Evolutionary conservation across 148 eudicot genomes (phyloP), one percentile per base, ranked within the genome.

Genomic region (Vaccinium myrtillus): DNA sequence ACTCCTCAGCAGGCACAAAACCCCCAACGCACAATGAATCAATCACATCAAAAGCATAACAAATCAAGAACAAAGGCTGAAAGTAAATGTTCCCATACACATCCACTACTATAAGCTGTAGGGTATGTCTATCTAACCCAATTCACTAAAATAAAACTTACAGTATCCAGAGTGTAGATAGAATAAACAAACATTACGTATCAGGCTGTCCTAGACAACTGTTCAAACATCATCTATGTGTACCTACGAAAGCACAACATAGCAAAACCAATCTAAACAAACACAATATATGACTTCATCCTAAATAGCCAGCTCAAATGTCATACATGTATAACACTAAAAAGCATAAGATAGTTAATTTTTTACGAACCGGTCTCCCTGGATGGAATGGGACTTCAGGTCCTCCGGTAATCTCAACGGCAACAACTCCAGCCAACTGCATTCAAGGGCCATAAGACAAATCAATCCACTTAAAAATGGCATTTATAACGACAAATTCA

Each of bases 301-400:
- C 48, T 9, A 53, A 27, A 56, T 32, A 14, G 56, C 82, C 6
- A 36, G 13, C 21, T 36, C 12, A 21, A 5, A 48, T 4, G 4
- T 25, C 21, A 36, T 3, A 80, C 11, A 43, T 0, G 12, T 2
- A 25, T 25, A 49, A 43, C 18, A 13, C 12, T 27, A 4, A 30
- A 30, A 36, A 55, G 23, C 39, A 13, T 5, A 23, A 76, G 32
- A 49, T 25, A 21, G 12, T 16, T 25, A 55, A 30, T 8, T 15
- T n/a, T 67, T 55, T 50, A 89, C 91, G 21, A 58, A 96, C 99
- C 97, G 86, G 87, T 80, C 99, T 92, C 76, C 99, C 99, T 4
- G 99, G 99, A 87, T 96, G 99, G 93, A 93, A 96, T 39, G 98
- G 97, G 84, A 96, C 84, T 78, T 96, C 99, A 80, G 99, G 99